phyloP scores from a whole-genome alignment of 179 eudicot species.

The Pouteria campechiana region DNA sequence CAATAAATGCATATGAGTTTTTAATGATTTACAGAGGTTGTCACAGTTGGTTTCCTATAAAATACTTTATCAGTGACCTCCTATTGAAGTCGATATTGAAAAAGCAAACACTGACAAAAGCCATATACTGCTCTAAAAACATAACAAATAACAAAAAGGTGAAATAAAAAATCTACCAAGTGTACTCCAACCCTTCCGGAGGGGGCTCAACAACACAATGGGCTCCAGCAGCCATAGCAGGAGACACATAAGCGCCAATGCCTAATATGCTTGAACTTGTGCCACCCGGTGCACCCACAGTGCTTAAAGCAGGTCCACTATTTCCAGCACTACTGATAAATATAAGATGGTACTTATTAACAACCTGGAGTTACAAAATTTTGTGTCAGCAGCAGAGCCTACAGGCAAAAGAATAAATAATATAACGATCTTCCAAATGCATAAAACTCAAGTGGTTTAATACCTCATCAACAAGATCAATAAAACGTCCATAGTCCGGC shows the following conservation, averaged over 20 bases:
- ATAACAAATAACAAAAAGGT: too few species aligned
- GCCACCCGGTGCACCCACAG: conserved; percentile 99
- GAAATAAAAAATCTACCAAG: conserved; percentile 63
- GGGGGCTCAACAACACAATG: conserved; percentile 87
- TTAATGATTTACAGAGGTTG: too few species aligned
- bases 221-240: conserved; percentile 98
- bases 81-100: background rate
- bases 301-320: conserved; percentile 89
- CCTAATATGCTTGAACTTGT: conserved; percentile 96
- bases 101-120: too few species aligned
- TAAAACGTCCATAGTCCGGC: conserved; percentile 97
- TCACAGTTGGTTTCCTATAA: too few species aligned
- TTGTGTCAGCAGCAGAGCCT: background rate
- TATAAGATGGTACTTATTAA: conserved; percentile 73
- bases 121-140: too few species aligned
- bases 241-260: conserved; percentile 98
- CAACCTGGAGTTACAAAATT: conserved; percentile 43
- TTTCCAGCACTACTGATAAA: conserved; percentile 97
- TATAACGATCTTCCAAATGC: too few species aligned
- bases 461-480: conserved; percentile 92
- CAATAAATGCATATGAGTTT: too few species aligned
- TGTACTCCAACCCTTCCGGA: conserved; percentile 87
- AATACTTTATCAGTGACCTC: too few species aligned
- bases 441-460: too few species aligned
- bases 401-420: background rate